Evolutionary conservation across 2,329 filamentous ascomycete species (phyloP).

Genomic region (Drechslera avenae): DNA sequence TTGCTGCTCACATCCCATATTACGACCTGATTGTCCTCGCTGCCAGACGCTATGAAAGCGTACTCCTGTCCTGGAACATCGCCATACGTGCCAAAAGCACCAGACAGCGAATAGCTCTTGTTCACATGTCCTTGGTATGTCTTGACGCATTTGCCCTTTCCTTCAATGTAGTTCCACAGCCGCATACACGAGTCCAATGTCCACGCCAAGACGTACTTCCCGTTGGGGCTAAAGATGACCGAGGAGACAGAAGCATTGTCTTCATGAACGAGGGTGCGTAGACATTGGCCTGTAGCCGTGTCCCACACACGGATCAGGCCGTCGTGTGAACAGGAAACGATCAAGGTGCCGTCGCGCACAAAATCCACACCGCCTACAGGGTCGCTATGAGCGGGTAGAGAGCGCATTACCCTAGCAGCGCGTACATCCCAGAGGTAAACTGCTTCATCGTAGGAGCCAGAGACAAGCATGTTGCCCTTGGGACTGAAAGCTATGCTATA

Average conservation of each 20-base stretch:
- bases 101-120: slow-evolving; percentile 79
- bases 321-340: slow-evolving; percentile 89
- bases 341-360: slow-evolving; percentile 86
- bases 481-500: slow-evolving; percentile 95
- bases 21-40: slow-evolving; percentile 83
- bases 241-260: slow-evolving; percentile 89
- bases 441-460: slow-evolving; percentile 94
- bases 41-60: slow-evolving; percentile 79
- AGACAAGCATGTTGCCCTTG: slow-evolving; percentile 95
- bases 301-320: slow-evolving; percentile 85
- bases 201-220: slow-evolving; percentile 88
- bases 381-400: slow-evolving; percentile 90
- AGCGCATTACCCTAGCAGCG: slow-evolving; percentile 84
- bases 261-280: slow-evolving; percentile 93
- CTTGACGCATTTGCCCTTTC: slow-evolving; percentile 88
- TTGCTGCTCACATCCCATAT: slow-evolving; percentile 93
- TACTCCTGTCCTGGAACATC: slow-evolving; percentile 14
- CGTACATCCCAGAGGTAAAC: slow-evolving; percentile 97
- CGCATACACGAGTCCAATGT: slow-evolving; percentile 89
- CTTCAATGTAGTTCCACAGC: slow-evolving; percentile 93
- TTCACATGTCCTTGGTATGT: slow-evolving; percentile 95
- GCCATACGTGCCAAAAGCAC: slow-evolving; percentile 76
- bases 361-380: slow-evolving; percentile 95
- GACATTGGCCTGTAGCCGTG: slow-evolving; percentile 89
- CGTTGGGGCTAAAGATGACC: slow-evolving; percentile 92